Evolutionary conservation across 345 rosid genomes (phyloP).

Genomic region (Citropsis articulata): DNA sequence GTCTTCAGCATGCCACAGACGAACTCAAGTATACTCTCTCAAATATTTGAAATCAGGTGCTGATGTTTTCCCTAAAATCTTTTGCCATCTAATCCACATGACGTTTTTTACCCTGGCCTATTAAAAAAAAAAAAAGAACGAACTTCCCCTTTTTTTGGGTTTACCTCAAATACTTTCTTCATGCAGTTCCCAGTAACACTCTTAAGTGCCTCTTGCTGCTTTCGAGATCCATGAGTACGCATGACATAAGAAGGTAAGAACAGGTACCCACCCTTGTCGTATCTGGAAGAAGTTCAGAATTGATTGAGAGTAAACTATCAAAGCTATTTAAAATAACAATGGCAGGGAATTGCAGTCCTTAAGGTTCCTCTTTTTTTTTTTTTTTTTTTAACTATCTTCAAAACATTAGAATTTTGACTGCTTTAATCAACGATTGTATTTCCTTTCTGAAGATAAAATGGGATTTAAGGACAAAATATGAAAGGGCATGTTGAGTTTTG

Average conservation of each 20-base stretch:
- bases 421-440: neutral
- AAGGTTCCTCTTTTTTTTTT: neutral
- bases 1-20: neutral
- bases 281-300: conserved; percentile 41
- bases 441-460: neutral
- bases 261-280: conserved; percentile 87
- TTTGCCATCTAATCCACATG: conserved; percentile 4
- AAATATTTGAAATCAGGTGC: neutral
- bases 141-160: neutral
- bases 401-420: neutral
- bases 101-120: neutral
- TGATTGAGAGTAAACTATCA: neutral
- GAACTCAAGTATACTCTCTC: neutral
- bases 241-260: conserved; percentile 90
- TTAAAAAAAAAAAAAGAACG: neutral
- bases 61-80: neutral
- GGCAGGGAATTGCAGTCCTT: neutral
- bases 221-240: conserved; percentile 95
- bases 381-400: neutral
- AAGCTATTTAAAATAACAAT: neutral
- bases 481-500: neutral
- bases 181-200: conserved; percentile 45
- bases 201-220: conserved; percentile 69
- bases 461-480: neutral
- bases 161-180: conserved; percentile 80